These are phyloP conservation scores for Pleurotus platypus DNA, from an alignment of 768 basidiomycete genomes.

Conservation along the genomic window DNA sequence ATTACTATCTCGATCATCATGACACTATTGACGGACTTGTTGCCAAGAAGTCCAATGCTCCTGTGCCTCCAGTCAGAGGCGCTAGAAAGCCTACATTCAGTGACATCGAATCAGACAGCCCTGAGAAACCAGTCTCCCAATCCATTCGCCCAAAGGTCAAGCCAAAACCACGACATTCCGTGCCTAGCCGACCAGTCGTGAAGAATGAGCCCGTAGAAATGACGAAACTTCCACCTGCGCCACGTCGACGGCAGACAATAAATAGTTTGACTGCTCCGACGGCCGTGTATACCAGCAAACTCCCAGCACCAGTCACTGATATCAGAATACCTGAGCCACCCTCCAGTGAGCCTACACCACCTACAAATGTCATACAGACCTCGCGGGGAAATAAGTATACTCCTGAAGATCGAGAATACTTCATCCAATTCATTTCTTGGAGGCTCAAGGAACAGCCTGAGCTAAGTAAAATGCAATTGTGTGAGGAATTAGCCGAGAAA, in stretches of 20 bases:
- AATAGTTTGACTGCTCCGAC: slow-evolving; percentile 58
- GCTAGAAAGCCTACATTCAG: slow-evolving; percentile 14
- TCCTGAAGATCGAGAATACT: slow-evolving; percentile 60
- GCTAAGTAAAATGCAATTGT: slow-evolving; percentile 51
- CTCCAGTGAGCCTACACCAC: slow-evolving; percentile 68
- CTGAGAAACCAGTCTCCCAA: slow-evolving; percentile 2
- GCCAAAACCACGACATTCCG: not conserved
- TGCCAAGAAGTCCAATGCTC: slow-evolving; percentile 21
- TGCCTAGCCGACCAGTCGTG: not conserved
- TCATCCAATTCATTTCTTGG: slow-evolving; percentile 66
- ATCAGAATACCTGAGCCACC: slow-evolving; percentile 60
- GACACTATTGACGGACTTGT: slow-evolving; percentile 48
- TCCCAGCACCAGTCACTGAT: slow-evolving; percentile 61
- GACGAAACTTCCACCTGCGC: slow-evolving; percentile 18
- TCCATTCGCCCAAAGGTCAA: not conserved
- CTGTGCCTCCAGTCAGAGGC: slow-evolving; percentile 6
- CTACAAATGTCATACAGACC: slow-evolving; percentile 41
- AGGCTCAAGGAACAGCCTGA: slow-evolving; percentile 50
- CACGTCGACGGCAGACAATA: slow-evolving; percentile 41
- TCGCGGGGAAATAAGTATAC: slow-evolving; percentile 62
- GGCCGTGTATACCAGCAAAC: slow-evolving; percentile 39
- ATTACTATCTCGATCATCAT: slow-evolving; percentile 73
- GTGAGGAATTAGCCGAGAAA: slow-evolving; percentile 53
- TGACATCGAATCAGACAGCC: not conserved
- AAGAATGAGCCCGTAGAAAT: slow-evolving; percentile 23